Evolutionary conservation across 2,329 filamentous ascomycete species (phyloP).

Genomic region (Hymenotorrendiella dingleyae): DNA sequence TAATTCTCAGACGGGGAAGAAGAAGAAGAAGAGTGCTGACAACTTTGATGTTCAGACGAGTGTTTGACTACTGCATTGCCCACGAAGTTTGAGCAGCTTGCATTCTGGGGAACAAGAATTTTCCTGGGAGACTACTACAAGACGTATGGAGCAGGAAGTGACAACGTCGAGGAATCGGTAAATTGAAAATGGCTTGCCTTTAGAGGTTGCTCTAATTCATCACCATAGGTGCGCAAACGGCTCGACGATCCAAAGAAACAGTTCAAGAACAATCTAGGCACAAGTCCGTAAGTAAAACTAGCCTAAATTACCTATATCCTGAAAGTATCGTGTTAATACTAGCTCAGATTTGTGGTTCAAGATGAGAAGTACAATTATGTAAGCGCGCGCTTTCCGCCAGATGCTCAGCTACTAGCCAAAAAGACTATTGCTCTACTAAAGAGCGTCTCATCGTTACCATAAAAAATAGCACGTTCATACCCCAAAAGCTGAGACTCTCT

Average conservation of each 20-base stretch:
- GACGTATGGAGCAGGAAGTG: constrained; percentile 46
- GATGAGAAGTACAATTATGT: constrained; percentile 45
- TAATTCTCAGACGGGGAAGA: too few species aligned
- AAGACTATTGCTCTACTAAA: constrained; percentile 37
- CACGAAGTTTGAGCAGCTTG: constrained; percentile 41
- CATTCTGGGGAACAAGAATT: constrained; percentile 42
- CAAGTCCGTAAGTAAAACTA: constrained; percentile 35
- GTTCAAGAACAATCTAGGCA: constrained; percentile 39
- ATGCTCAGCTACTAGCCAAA: constrained; percentile 38
- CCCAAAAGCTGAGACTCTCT: too few species aligned
- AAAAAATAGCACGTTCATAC: too few species aligned
- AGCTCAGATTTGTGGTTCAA: constrained; percentile 40
- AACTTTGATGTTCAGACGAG: too few species aligned
- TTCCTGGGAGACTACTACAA: constrained; percentile 52
- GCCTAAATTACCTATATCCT: too few species aligned
- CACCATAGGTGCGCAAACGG: constrained; percentile 36
- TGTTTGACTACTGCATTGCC: constrained; percentile 45
- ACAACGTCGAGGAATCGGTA: constrained; percentile 42
- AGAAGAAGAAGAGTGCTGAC: too few species aligned
- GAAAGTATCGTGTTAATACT: constrained; percentile 4
- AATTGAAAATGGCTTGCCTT: constrained; percentile 15
- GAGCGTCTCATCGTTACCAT: constrained; percentile 14
- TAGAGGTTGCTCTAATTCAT: neutral
- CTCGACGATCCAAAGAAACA: constrained; percentile 37
- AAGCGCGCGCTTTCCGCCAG: constrained; percentile 41